These are phyloP conservation scores for Sphagnum magellanicum DNA, from an alignment of 228 moss, liverwort and hornwort species.

Conservation along the genomic window DNA sequence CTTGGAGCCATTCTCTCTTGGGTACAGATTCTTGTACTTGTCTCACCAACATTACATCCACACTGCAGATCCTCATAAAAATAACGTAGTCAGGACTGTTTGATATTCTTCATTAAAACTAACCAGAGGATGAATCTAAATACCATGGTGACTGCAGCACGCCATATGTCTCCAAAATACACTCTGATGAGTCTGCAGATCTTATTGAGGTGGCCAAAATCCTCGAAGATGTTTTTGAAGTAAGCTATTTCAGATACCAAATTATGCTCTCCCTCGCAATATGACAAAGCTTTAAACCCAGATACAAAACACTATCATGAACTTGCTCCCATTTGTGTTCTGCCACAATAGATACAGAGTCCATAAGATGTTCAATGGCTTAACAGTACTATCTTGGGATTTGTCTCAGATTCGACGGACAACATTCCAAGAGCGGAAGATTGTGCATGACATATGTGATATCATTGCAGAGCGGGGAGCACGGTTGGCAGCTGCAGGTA, in stretches of 20 bases:
- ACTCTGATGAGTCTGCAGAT: constrained; percentile 64
- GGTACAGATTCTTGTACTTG: constrained; percentile 15
- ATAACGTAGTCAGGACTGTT: not conserved
- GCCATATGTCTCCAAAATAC: constrained; percentile 83
- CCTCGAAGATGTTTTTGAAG: constrained; percentile 66
- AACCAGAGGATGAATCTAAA: no score
- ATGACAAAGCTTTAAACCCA: no score
- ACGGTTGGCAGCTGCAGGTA: constrained; percentile 80
- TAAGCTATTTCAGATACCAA: constrained; percentile 13
- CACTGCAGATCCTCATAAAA: not conserved
- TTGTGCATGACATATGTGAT: constrained; percentile 73
- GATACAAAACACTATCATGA: no score
- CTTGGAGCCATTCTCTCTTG: constrained; percentile 28
- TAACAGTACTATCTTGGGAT: not conserved
- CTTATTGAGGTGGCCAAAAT: constrained; percentile 62
- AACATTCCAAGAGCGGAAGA: constrained; percentile 58
- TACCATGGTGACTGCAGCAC: constrained; percentile 43
- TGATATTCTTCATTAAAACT: not conserved
- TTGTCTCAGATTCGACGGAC: constrained; percentile 55
- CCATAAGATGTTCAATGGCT: no score
- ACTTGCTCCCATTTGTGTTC: no score
- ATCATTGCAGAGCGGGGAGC: constrained; percentile 78
- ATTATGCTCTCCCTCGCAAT: no score
- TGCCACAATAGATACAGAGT: no score
- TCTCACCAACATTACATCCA: not conserved